Evolutionary conservation across 225 moss, liverwort and hornwort species (phyloP).

Genomic region (Climacium dendroides): DNA sequence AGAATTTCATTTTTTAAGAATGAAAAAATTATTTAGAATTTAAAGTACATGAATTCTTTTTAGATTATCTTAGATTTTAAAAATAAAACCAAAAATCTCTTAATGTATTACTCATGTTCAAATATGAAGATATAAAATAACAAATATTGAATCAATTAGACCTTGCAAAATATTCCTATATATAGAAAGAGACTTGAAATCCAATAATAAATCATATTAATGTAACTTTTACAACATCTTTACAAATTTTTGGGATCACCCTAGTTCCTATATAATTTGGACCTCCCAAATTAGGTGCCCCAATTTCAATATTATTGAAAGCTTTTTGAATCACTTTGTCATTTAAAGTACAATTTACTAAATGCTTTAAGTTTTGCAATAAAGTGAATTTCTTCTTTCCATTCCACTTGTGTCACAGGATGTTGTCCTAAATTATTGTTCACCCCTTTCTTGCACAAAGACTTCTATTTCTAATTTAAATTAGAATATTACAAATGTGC

Average conservation of each 20-base stretch:
- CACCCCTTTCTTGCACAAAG: not conserved
- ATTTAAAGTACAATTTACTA: not conserved
- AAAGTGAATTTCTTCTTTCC: not conserved
- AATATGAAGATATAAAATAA: not conserved
- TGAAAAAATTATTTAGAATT: not conserved
- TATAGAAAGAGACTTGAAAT: not conserved
- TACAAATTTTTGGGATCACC: accelerated
- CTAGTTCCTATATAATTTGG: not conserved
- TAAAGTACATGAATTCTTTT: not conserved
- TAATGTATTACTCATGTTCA: not conserved
- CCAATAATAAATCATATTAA: accelerated
- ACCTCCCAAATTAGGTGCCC: not conserved
- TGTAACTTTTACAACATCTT: not conserved
- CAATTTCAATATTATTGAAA: not conserved
- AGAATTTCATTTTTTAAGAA: not conserved
- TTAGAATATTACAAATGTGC: accelerated
- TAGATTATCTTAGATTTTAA: too few species aligned
- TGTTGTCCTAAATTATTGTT: not conserved
- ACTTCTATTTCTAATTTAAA: not conserved
- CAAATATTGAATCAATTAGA: not conserved
- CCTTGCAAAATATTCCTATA: not conserved
- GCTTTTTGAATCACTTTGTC: not conserved
- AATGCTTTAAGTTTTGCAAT: not conserved
- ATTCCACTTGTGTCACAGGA: accelerated
- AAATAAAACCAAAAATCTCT: not conserved